Conservation (phyloP, 345 rosid genomes). For the Diplotaxis tenuifolia region DNA sequence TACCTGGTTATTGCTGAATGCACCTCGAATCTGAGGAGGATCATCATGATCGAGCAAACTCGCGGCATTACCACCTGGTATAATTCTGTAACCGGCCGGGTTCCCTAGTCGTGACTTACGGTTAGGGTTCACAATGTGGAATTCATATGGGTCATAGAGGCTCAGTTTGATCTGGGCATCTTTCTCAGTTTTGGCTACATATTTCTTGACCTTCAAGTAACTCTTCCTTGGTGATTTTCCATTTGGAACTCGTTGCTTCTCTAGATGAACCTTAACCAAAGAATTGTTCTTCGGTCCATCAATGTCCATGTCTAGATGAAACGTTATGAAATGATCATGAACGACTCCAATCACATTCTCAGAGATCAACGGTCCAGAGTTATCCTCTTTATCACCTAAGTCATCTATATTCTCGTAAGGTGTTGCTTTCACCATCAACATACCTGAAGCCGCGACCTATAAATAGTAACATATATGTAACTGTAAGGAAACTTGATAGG, state of each 20-base stretch:
- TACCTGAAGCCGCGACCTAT: conserved; percentile 3
- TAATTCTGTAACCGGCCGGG: not conserved
- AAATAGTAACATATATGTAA: not conserved
- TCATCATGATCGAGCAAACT: conserved; percentile 11
- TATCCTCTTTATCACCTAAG: conserved; percentile 7
- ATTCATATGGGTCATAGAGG: conserved; percentile 3
- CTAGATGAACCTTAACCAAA: conserved; percentile 7
- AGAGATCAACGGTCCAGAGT: conserved; percentile 9
- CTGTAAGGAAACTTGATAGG: not conserved
- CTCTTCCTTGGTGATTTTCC: not conserved
- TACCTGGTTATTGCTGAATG: conserved; percentile 9
- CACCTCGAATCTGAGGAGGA: conserved; percentile 1
- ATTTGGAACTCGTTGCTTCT: not conserved
- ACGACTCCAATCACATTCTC: conserved; percentile 8
- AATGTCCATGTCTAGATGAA: conserved; percentile 4
- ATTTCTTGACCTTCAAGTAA: conserved; percentile 12
- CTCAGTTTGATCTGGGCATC: not conserved
- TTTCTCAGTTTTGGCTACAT: conserved; percentile 17
- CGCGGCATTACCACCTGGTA: not conserved
- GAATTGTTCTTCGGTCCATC: not conserved
- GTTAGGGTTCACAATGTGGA: conserved; percentile 4
- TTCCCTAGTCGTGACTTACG: not conserved
- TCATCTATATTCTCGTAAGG: conserved; percentile 3
- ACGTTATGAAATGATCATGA: conserved; percentile 6
- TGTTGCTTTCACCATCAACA: conserved; percentile 13